Evolutionary conservation across 73 alveolate genomes (phyloP).

Genomic region (Chromera velia): DNA sequence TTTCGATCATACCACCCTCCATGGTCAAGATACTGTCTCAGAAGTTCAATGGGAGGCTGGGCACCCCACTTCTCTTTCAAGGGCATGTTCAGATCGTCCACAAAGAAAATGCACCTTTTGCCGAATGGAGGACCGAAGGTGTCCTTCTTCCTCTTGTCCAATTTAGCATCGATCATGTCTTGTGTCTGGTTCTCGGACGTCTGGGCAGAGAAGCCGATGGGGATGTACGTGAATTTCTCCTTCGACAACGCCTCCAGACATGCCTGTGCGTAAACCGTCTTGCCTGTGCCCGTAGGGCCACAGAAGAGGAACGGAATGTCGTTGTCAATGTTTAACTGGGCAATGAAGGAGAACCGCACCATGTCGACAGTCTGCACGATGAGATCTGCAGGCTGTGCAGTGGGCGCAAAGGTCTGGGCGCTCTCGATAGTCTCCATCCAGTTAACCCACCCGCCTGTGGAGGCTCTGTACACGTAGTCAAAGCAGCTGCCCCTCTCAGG

Average conservation of each 20-base stretch:
- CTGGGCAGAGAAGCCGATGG: constrained; percentile 95
- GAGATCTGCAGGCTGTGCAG: constrained; percentile 81
- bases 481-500: constrained; percentile 93
- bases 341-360: constrained; percentile 78
- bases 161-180: constrained; percentile 82
- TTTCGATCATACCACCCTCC: constrained; percentile 99
- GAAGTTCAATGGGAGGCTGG: constrained; percentile 97
- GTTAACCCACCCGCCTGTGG: constrained; percentile 82
- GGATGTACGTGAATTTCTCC: constrained; percentile 84
- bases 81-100: constrained; percentile 99
- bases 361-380: constrained; percentile 95
- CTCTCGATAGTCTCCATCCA: constrained; percentile 77
- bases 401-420: constrained; percentile 73
- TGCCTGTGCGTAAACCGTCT: constrained; percentile 77
- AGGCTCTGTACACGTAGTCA: constrained; percentile 86
- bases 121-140: constrained; percentile 83
- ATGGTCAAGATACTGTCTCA: constrained; percentile 75
- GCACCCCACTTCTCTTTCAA: constrained; percentile 97
- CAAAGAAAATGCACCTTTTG: constrained; percentile 78
- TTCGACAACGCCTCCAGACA: constrained; percentile 51
- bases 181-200: constrained; percentile 79
- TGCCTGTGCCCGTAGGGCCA: constrained; percentile 99
- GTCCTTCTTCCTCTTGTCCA: constrained; percentile 66
- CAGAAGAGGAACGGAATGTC: constrained; percentile 83
- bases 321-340: constrained; percentile 70